phyloP scores from a whole-genome alignment of 306 rosid species.

The Hippophae tibetana region DNA sequence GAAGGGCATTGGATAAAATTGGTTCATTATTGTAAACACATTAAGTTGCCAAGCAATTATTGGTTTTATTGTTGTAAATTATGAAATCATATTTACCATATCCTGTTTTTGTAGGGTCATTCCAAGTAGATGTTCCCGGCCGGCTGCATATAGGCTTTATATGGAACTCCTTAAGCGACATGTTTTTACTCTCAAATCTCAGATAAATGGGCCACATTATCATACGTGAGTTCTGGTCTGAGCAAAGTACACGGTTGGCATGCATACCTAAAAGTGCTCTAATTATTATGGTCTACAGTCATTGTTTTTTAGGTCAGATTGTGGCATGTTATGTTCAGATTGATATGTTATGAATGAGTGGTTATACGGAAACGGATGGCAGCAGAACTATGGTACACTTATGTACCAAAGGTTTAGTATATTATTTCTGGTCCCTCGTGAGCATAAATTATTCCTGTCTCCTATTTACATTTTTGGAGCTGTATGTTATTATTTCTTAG shows the following conservation, averaged over 20 bases:
- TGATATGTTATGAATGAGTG: neutral
- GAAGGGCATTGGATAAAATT: no score
- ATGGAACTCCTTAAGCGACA: constrained; percentile 75
- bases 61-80: constrained; percentile 1
- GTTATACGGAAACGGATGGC: no score
- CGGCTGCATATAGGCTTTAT: constrained; percentile 75
- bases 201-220: constrained; percentile 52
- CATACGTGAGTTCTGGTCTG: constrained; percentile 35
- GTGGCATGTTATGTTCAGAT: neutral
- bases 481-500: no score
- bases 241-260: neutral
- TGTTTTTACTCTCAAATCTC: constrained; percentile 63
- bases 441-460: no score
- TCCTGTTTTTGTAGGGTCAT: constrained; percentile 53
- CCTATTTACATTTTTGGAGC: no score
- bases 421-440: no score
- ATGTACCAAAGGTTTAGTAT: no score
- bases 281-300: neutral
- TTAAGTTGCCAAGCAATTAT: neutral
- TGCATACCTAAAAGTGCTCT: neutral
- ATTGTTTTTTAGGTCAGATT: neutral
- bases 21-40: neutral
- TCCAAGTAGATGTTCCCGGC: constrained; percentile 66
- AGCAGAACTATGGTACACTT: no score
- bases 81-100: neutral